Percentiles rank a stretch among this genome's conserved stretches.
Evolutionary conservation across 2,329 filamentous ascomycete genomes (phyloP).

Genomic region (Conoideocrella luteorostrata): DNA sequence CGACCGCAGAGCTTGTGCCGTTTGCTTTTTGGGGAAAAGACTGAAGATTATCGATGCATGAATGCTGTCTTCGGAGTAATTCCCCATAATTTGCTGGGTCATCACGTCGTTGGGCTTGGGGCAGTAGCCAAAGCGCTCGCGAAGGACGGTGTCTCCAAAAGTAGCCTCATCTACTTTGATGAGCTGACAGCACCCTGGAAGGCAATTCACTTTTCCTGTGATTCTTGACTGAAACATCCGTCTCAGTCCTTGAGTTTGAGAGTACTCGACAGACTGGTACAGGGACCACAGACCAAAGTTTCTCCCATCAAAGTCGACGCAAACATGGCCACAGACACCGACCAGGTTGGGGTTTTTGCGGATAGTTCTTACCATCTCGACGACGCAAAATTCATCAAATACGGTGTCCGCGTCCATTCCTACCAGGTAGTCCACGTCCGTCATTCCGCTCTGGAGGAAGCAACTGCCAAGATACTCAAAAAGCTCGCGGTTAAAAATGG

Average conservation of each 20-base stretch:
- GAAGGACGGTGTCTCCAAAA: conserved; percentile 38
- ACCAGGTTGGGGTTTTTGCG: conserved; percentile 36
- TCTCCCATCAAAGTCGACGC: conserved; percentile 36
- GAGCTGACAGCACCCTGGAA: conserved; percentile 43
- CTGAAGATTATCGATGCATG: conserved; percentile 43
- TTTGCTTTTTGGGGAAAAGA: conserved; percentile 35
- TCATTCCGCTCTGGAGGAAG: conserved; percentile 31
- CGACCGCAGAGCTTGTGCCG: conserved; percentile 39
- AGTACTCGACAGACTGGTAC: conserved; percentile 43
- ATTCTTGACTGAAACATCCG: conserved; percentile 43
- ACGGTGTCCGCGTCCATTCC: conserved; percentile 45
- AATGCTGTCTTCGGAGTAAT: conserved; percentile 43
- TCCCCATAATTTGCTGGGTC: conserved; percentile 42
- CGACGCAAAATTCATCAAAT: conserved; percentile 38
- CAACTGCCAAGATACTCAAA: conserved; percentile 34
- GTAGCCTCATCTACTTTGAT: conserved; percentile 43
- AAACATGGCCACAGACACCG: conserved; percentile 42
- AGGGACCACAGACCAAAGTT: conserved; percentile 39
- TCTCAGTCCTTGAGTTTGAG: conserved; percentile 38
- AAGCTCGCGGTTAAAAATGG: conserved; percentile 39
- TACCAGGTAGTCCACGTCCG: conserved; percentile 34
- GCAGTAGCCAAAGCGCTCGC: conserved; percentile 41
- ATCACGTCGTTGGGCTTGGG: conserved; percentile 42
- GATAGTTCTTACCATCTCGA: conserved; percentile 36
- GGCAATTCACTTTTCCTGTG: conserved; percentile 43